Conservation (phyloP, 306 rosid species). For the Cicer bijugum region DNA sequence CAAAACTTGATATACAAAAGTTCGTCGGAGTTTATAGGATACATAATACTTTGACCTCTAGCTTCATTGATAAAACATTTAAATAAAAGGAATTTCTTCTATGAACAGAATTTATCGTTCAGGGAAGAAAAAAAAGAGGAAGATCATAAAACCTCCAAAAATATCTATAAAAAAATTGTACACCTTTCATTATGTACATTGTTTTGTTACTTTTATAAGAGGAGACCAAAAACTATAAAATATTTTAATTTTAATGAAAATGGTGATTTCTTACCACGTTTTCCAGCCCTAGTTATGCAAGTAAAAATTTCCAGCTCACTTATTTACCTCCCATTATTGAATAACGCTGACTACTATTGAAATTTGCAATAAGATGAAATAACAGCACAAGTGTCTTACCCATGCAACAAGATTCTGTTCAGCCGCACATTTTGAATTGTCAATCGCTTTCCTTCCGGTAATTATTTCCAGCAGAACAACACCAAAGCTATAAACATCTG, state of each 20-base stretch:
- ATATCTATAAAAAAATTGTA: neutral
- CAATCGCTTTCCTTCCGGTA: conserved; percentile 91
- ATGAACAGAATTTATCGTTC: neutral
- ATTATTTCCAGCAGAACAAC: conserved; percentile 92
- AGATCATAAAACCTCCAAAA: conserved; percentile 17
- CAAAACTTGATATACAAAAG: neutral
- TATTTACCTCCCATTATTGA: conserved; percentile 21
- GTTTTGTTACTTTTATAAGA: neutral
- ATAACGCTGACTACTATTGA: conserved; percentile 16
- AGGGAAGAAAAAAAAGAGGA: neutral
- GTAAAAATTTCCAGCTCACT: neutral
- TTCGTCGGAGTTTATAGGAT: neutral
- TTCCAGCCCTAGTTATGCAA: neutral
- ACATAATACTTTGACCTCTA: conserved; percentile 16
- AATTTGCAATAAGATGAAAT: conserved; percentile 10
- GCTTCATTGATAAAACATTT: conserved; percentile 8
- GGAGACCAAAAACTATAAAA: conserved; percentile 14
- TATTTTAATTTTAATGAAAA: conserved; percentile 33
- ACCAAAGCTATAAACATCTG: conserved; percentile 97
- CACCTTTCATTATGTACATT: neutral
- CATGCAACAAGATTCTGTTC: conserved; percentile 96
- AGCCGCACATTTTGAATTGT: conserved; percentile 72
- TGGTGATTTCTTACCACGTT: conserved; percentile 17
- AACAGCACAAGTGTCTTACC: conserved; percentile 59
- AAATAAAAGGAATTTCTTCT: conserved; percentile 1